These are phyloP conservation scores for Stenocarpella maydis DNA, from an alignment of 2,329 filamentous ascomycete genomes.

Conservation along the genomic window DNA sequence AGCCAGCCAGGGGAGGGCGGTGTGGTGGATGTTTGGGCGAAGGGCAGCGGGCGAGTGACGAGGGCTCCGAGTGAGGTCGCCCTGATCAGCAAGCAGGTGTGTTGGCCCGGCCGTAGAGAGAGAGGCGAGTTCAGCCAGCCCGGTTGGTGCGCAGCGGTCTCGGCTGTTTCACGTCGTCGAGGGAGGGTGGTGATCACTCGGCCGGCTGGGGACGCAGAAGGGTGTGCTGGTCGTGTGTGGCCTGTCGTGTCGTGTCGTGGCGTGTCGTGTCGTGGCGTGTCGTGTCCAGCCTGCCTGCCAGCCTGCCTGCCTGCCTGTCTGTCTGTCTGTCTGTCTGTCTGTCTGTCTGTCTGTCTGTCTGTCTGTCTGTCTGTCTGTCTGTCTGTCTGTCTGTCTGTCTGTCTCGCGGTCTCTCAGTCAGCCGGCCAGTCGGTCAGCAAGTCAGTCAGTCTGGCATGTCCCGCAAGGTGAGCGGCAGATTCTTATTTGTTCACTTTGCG, in stretches of 20 bases:
- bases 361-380: too few species aligned
- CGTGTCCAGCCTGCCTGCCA: too few species aligned
- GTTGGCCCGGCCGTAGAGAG: not conserved
- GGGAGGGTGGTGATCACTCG: constrained; percentile 15
- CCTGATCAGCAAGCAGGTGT: not conserved
- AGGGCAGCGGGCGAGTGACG: not conserved
- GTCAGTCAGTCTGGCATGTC: not conserved
- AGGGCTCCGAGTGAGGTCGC: too few species aligned
- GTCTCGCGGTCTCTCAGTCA: too few species aligned
- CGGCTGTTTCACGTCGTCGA: constrained; percentile 19
- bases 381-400: not conserved
- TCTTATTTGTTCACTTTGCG: constrained; percentile 16
- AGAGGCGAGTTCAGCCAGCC: not conserved
- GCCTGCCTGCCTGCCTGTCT: too few species aligned
- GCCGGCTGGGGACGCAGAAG: constrained; percentile 17
- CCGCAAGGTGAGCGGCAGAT: constrained; percentile 25
- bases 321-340: too few species aligned
- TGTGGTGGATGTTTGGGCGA: not conserved
- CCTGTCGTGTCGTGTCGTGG: too few species aligned
- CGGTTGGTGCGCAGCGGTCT: constrained; percentile 1
- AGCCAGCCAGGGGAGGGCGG: not conserved
- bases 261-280: too few species aligned
- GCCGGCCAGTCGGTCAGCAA: too few species aligned
- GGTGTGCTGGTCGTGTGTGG: too few species aligned
- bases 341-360: too few species aligned